Evolutionary conservation across 2,329 filamentous ascomycete genomes (phyloP).

Genomic region (Coleophoma eucalyptorum): DNA sequence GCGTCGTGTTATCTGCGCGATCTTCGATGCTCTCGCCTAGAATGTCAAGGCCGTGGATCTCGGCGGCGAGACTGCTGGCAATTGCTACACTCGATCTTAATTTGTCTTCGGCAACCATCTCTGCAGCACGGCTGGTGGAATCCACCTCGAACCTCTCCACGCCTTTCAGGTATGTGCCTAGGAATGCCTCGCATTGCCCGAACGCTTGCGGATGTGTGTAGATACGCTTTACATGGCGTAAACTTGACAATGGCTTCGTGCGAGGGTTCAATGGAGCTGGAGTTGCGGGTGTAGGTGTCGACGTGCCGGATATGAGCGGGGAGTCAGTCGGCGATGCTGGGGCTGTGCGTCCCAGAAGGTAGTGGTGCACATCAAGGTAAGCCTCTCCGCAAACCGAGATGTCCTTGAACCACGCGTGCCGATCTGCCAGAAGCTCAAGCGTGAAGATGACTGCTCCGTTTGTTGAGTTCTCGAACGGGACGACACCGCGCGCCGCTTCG

Average conservation of each 20-base stretch:
- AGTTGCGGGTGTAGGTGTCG: slow-evolving; percentile 44
- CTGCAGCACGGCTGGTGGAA: slow-evolving; percentile 81
- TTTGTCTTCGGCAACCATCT: slow-evolving; percentile 62
- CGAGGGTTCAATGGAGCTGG: slow-evolving; percentile 41
- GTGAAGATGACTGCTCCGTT: slow-evolving; percentile 91
- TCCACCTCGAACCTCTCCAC: slow-evolving; percentile 80
- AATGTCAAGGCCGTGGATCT: slow-evolving; percentile 63
- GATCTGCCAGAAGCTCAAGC: slow-evolving; percentile 82
- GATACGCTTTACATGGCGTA: slow-evolving; percentile 66
- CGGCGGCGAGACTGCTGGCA: slow-evolving; percentile 69
- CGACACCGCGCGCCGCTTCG: slow-evolving; percentile 67
- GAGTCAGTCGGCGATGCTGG: slow-evolving; percentile 9
- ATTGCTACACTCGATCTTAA: slow-evolving; percentile 70
- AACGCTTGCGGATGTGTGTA: slow-evolving; percentile 96
- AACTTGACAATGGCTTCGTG: slow-evolving; percentile 42
- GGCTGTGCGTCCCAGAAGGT: slow-evolving; percentile 58
- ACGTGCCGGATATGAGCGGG: slow-evolving; percentile 37
- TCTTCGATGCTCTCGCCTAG: slow-evolving; percentile 72
- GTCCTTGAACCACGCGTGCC: slow-evolving; percentile 57
- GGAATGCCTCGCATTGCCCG: slow-evolving; percentile 80
- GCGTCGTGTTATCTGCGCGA: slow-evolving; percentile 69
- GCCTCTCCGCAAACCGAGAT: slow-evolving; percentile 78
- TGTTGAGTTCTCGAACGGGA: slow-evolving; percentile 94
- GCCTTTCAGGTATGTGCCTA: slow-evolving; percentile 64
- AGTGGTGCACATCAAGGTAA: slow-evolving; percentile 87